A percentile compares a stretch with the other conserved stretches of the same genome.
phyloP scores from a whole-genome alignment of 495 filamentous ascomycete species.

The Xylaria curta region DNA sequence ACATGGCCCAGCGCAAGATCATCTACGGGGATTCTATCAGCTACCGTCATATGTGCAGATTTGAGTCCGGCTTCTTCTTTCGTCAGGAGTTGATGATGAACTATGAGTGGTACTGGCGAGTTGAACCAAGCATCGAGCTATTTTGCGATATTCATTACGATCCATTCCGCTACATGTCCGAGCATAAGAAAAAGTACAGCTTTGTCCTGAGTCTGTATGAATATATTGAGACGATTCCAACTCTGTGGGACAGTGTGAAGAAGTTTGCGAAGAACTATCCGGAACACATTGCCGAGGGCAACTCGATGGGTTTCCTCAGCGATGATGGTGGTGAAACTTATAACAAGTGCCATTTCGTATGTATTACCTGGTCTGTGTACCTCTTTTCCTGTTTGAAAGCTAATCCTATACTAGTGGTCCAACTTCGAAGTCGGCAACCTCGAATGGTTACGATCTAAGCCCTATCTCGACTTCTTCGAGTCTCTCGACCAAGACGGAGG shows the following conservation, averaged over 20 bases:
- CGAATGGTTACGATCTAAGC: constrained; percentile 79
- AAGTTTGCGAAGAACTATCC: constrained; percentile 89
- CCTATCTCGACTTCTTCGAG: constrained; percentile 82
- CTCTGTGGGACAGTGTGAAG: constrained; percentile 91
- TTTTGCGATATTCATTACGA: constrained; percentile 86
- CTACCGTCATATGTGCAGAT: constrained; percentile 94
- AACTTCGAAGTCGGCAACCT: constrained; percentile 91
- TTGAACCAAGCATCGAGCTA: constrained; percentile 87
- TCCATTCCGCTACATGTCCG: constrained; percentile 85
- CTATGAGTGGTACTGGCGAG: constrained; percentile 93
- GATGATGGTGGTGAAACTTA: constrained; percentile 89
- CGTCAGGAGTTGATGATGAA: constrained; percentile 79
- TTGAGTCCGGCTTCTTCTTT: constrained; percentile 94
- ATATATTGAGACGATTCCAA: constrained; percentile 94
- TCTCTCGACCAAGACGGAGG: constrained; percentile 81
- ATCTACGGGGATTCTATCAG: constrained; percentile 94
- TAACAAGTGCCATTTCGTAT: constrained; percentile 96
- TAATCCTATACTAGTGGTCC: constrained; percentile 69
- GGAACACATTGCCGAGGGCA: constrained; percentile 81
- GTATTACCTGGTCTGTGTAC: constrained; percentile 38
- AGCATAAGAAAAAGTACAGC: constrained; percentile 89
- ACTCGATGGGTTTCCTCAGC: constrained; percentile 89
- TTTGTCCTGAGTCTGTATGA: constrained; percentile 92
- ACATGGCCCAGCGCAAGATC: constrained; percentile 83
- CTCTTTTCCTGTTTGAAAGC: constrained; percentile 21